Conservation (phyloP, 164 flowering plant genomes). For the Dillenia suffruticosa region DNA sequence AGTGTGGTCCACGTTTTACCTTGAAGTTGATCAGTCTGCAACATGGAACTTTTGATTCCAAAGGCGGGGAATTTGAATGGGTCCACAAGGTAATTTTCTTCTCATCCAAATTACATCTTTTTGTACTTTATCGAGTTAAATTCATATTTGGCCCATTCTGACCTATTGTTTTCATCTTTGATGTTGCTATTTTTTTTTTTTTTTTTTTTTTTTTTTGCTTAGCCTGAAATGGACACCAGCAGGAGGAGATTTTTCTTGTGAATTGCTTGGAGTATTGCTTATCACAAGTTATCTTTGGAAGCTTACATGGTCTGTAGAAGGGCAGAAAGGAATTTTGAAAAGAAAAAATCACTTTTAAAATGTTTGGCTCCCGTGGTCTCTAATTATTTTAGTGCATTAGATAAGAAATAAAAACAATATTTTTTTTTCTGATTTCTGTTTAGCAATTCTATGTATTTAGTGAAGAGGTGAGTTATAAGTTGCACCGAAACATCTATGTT, state of each 20-base stretch:
- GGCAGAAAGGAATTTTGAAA: too few relatives aligned
- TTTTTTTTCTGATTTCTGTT: too few relatives aligned
- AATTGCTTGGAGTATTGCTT: slow-evolving; percentile 13
- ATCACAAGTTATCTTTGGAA: too few relatives aligned
- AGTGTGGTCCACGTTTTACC: slow-evolving; percentile 93
- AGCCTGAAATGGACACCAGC: slow-evolving; percentile 98
- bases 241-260: slow-evolving; percentile 91
- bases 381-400: too few relatives aligned
- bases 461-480: too few relatives aligned
- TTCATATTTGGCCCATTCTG: neutral
- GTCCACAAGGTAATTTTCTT: slow-evolving; percentile 74
- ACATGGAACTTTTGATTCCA: slow-evolving; percentile 95
- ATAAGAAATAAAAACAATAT: too few relatives aligned
- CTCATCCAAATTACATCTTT: neutral
- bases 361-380: too few relatives aligned
- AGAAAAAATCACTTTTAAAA: too few relatives aligned
- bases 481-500: too few relatives aligned
- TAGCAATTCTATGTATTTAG: too few relatives aligned
- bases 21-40: slow-evolving; percentile 80
- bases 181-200: slow-evolving; percentile 5
- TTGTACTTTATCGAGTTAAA: neutral
- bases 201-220: slow-evolving; percentile 5
- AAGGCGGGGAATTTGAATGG: slow-evolving; percentile 97
- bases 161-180: neutral
- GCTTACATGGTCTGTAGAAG: too few relatives aligned